Evolutionary conservation across 2,329 filamentous ascomycete species (phyloP).

Genomic region (Colletotrichum lupini): DNA sequence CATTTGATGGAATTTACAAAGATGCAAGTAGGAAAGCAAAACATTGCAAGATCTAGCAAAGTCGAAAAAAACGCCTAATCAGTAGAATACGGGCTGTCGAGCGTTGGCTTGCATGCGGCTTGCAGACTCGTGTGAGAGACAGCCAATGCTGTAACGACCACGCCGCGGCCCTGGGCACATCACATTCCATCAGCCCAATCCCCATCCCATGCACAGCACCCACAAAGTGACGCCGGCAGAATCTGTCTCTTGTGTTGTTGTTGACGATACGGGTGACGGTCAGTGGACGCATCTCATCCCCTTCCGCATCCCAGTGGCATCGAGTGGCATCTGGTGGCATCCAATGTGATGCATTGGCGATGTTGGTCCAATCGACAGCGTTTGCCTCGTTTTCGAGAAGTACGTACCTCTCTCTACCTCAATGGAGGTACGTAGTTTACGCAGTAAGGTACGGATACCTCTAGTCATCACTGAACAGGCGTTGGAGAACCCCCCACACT

Average conservation of each 20-base stretch:
- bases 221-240: background rate
- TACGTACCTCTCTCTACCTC: background rate
- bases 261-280: background rate
- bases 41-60: background rate
- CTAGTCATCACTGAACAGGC: background rate
- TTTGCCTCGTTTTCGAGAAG: slow-evolving; percentile 1
- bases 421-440: too few species aligned
- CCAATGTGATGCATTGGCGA: background rate
- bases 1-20: background rate
- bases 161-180: background rate
- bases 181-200: background rate
- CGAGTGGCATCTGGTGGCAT: background rate
- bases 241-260: background rate
- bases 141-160: background rate
- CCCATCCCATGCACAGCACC: background rate
- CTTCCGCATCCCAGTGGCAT: background rate
- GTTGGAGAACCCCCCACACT: background rate
- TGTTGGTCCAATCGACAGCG: slow-evolving; percentile 2
- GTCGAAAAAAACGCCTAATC: slow-evolving; percentile 15
- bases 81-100: background rate
- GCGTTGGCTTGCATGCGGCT: background rate
- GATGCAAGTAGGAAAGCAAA: background rate
- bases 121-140: background rate
- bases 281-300: background rate
- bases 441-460: background rate